These are phyloP conservation scores for Podila horticola DNA, from an alignment of 192 early-diverging fungal species.

Conservation along the genomic window DNA sequence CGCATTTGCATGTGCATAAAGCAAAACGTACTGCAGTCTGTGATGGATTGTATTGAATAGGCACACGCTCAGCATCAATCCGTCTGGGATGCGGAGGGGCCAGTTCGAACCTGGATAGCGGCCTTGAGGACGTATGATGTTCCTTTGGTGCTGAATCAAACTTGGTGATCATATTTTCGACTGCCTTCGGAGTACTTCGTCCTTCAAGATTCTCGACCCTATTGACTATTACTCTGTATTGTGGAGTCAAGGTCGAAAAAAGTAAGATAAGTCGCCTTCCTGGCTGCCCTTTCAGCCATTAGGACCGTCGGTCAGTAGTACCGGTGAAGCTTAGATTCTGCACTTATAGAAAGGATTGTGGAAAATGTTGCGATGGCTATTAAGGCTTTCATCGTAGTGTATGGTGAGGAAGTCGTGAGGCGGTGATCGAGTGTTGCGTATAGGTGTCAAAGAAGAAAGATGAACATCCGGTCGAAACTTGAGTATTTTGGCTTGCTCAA, in stretches of 20 bases:
- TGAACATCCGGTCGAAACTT: not conserved
- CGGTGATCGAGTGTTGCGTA: not conserved
- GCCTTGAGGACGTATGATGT: not conserved
- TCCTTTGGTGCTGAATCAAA: not conserved
- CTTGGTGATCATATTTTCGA: not conserved
- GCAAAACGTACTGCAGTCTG: slow-evolving; percentile 3
- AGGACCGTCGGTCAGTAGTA: not conserved
- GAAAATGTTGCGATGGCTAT: not conserved
- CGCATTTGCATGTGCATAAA: not conserved
- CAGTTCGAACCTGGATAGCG: not conserved
- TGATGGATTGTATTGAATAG: slow-evolving; percentile 6
- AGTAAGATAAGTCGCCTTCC: not conserved
- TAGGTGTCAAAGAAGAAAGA: not conserved
- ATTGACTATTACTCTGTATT: no score
- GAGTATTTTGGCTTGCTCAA: not conserved
- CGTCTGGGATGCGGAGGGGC: not conserved
- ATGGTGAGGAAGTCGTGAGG: not conserved
- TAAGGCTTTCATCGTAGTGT: not conserved
- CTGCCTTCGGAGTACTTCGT: not conserved
- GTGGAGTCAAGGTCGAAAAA: not conserved
- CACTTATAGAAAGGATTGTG: not conserved
- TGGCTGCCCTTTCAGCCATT: not conserved
- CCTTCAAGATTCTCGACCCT: no score
- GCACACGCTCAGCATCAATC: slow-evolving; percentile 7
- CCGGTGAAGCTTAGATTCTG: slow-evolving; percentile 6